Evolutionary conservation across 345 rosid genomes (phyloP), one percentile per base, ranked within the genome.

Genomic region (Eucalyptus microcorys): DNA sequence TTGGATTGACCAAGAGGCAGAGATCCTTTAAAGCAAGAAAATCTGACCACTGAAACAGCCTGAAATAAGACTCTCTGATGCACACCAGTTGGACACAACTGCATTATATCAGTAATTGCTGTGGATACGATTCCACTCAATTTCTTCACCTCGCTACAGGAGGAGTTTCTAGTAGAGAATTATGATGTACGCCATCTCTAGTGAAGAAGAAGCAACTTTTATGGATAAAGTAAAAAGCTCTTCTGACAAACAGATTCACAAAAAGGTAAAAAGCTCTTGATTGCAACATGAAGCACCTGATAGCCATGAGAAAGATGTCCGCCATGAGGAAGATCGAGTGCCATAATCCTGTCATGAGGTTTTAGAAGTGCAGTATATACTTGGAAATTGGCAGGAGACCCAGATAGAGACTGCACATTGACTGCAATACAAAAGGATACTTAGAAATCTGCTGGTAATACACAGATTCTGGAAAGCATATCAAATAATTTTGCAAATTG

Each of bases 271-370:
- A 40, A 40, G 47, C 27, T 76, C 27, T 76, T 37, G 84, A 3
- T 76, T 76, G 88, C 85, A 88, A 66, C 83, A 87, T 55, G 42
- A 88, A 57, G 87, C 89, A 98, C 99, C 99, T 98, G 99, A 92
- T 98, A 98, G 64, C 99, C 99, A 93, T 98, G 99, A 90, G 99
- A 98, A 91, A 98, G 99, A 94, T 98, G 99, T 17, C 99, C 99
- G 59, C 99, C 99, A 88, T 98, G 99, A 92, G 99, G 99, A 89
- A 98, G 99, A 93, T 98, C 99, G 89, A 98, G 99, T 14, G 99
- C 99, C 99, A 98, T 98, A 92, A 98, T 98, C 94, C 99, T 95
- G 0, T 98, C 99, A 91, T 98, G 99, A 92, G 99, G 93, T 90
- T 97, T 98, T 71, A 98, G 92, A 89, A 97, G 93, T 43, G 98